phyloP scores from a whole-genome alignment of 2,329 filamentous ascomycete genomes.

The Blastomyces parvus region DNA sequence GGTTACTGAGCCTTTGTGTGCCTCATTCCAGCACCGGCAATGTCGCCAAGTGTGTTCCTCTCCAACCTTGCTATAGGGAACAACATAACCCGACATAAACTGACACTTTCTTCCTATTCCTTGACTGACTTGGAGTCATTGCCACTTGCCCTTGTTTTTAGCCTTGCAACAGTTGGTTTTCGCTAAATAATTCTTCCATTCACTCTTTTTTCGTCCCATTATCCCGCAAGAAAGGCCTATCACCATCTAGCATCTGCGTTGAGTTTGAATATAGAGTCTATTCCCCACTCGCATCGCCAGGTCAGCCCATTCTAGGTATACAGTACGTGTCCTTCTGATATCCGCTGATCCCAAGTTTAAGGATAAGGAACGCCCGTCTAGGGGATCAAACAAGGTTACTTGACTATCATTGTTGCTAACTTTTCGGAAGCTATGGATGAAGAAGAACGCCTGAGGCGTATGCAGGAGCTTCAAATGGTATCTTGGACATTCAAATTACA shows the following conservation, averaged over 20 bases:
- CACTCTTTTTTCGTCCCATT: background rate
- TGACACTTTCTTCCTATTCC: background rate
- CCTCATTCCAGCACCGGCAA: no score
- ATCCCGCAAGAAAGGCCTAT: background rate
- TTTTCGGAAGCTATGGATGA: slow-evolving; percentile 12
- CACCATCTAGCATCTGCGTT: background rate
- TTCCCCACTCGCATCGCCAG: background rate
- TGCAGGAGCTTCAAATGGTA: slow-evolving; percentile 26
- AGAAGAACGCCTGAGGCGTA: slow-evolving; percentile 15
- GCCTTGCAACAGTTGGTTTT: no score
- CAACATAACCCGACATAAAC: background rate
- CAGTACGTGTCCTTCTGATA: background rate
- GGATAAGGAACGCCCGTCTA: background rate
- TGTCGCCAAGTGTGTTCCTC: background rate
- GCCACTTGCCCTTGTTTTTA: background rate
- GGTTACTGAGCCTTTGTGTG: background rate
- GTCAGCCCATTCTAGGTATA: background rate
- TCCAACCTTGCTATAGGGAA: background rate
- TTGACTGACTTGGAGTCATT: no score
- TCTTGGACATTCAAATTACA: background rate
- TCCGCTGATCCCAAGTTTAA: background rate
- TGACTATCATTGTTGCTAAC: background rate
- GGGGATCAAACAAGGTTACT: background rate
- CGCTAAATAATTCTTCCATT: background rate
- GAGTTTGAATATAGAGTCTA: background rate